Evolutionary conservation across 345 rosid species (phyloP), one percentile per base, ranked within the genome.

Genomic region (Punica granatum): DNA sequence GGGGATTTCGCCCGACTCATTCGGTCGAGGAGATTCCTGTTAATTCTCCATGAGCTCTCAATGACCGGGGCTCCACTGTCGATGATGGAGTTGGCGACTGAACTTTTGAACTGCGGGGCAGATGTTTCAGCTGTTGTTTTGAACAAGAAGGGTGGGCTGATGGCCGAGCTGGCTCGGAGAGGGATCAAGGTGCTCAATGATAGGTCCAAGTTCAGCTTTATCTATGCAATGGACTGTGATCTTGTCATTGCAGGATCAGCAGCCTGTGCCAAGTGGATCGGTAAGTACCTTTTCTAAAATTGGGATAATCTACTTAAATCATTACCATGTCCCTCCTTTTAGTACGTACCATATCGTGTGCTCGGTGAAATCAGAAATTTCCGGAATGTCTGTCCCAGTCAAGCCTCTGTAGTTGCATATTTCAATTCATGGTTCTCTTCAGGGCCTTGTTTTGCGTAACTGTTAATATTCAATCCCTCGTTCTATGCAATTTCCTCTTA

Each of bases 41-140:
- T 92, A 67, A 70, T 92, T 71, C 88, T 92, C 76, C 98, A 92
- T 72, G 98, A 90, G 65, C 85, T 92, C 21, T 92, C 98, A 43
- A 87, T 87, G 96, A 92, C 98, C 6, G 98, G 97, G 46, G 98
- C 98, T 70, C 97, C 96, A 21, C 83, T 88, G 63, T 90, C 98
- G 63, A 90, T 90, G 96, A 80, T 88, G 89, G 98, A 92, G 79
- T 73, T 90, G 81, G 96, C 98, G 68, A 85, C 92, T 1, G 98
- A 92, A 78, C 87, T 92, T 79, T 70, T 92, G 82, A 92, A 96
- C 89, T 88, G 98, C 65, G 97, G 93, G 65, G 98, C 93, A 66
- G 80, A 92, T 19, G 98, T 92, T 53, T 92, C 91, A 37, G 97
- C 91, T 23, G 96, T 88, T 41, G 97, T 88, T 78, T 88, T 92